Percentiles rank a stretch among this genome's conserved stretches.
Conservation (phyloP, 2,329 filamentous ascomycete genomes). For the Corinectria fuckeliana region DNA sequence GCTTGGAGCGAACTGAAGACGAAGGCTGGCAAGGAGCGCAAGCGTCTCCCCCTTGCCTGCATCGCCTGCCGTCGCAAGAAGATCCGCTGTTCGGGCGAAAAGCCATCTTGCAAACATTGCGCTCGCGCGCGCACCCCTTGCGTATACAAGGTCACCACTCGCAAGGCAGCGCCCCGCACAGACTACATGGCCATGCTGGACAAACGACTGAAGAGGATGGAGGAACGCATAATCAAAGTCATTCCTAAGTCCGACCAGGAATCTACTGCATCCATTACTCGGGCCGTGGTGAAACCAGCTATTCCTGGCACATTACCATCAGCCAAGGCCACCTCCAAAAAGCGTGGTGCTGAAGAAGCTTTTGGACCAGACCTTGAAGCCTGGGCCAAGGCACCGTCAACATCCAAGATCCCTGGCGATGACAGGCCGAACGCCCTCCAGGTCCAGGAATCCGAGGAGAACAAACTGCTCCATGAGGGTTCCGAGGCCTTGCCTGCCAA, state of each 20-base stretch:
- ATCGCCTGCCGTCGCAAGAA: slow-evolving; percentile 97
- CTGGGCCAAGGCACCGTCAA: slow-evolving; percentile 72
- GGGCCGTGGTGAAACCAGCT: slow-evolving; percentile 85
- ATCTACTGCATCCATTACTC: slow-evolving; percentile 68
- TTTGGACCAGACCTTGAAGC: slow-evolving; percentile 82
- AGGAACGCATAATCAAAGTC: slow-evolving; percentile 95
- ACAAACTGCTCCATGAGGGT: slow-evolving; percentile 80
- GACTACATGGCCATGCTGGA: slow-evolving; percentile 99
- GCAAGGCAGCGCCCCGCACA: slow-evolving; percentile 91
- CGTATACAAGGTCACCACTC: slow-evolving; percentile 95
- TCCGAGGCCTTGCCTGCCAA: slow-evolving; percentile 80
- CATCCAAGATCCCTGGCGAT: slow-evolving; percentile 55
- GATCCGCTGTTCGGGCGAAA: slow-evolving; percentile 96
- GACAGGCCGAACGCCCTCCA: slow-evolving; percentile 57
- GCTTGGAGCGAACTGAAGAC: slow-evolving; percentile 86
- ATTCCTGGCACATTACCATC: slow-evolving; percentile 61
- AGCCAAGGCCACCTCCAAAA: slow-evolving; percentile 65
- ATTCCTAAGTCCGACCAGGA: slow-evolving; percentile 87
- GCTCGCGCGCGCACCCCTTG: slow-evolving; percentile 90
- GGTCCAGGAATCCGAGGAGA: slow-evolving; percentile 73
- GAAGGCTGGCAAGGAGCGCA: slow-evolving; percentile 94
- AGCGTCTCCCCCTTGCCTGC: slow-evolving; percentile 89
- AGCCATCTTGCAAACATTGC: slow-evolving; percentile 97
- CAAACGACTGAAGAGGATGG: slow-evolving; percentile 94
- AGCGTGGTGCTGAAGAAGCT: slow-evolving; percentile 84